phyloP scores from a whole-genome alignment of 352 stramenopile genomes.

The Globisporangium irregulare region DNA sequence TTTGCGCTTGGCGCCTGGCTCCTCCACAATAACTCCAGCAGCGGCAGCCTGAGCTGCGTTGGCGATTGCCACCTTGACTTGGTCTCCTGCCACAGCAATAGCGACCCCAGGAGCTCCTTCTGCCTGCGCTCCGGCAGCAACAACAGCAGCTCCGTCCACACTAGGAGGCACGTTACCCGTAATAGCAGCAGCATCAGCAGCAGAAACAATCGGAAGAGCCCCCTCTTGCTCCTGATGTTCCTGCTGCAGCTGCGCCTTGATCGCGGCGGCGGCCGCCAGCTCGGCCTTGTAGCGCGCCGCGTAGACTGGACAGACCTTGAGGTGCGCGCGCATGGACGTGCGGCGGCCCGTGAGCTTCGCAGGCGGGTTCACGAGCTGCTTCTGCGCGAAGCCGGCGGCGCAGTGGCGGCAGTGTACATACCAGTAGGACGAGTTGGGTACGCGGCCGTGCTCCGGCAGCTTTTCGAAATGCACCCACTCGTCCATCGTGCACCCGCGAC shows the following conservation, averaged over 20 bases:
- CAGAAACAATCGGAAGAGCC: background rate
- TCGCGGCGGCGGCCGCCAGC: constrained; percentile 27
- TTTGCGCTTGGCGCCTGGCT: constrained; percentile 45
- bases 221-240: background rate
- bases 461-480: constrained; percentile 84
- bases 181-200: constrained; percentile 1
- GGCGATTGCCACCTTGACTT: background rate
- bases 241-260: constrained; percentile 22
- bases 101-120: background rate
- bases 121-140: background rate
- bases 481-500: constrained; percentile 72
- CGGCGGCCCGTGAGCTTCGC: constrained; percentile 62
- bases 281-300: constrained; percentile 63
- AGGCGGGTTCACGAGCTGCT: constrained; percentile 60
- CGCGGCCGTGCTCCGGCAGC: constrained; percentile 52
- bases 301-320: constrained; percentile 73
- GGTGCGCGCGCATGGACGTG: constrained; percentile 72
- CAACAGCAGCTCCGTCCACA: background rate
- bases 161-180: background rate
- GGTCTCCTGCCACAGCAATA: background rate
- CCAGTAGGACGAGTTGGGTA: constrained; percentile 82
- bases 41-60: constrained; percentile 5
- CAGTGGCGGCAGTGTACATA: constrained; percentile 81
- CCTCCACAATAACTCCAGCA: constrained; percentile 12
- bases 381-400: constrained; percentile 49